A percentile compares a stretch with the other conserved stretches of the same genome.
Evolutionary conservation across 140 eudicot species (phyloP).

Genomic region (Artemisia princeps): DNA sequence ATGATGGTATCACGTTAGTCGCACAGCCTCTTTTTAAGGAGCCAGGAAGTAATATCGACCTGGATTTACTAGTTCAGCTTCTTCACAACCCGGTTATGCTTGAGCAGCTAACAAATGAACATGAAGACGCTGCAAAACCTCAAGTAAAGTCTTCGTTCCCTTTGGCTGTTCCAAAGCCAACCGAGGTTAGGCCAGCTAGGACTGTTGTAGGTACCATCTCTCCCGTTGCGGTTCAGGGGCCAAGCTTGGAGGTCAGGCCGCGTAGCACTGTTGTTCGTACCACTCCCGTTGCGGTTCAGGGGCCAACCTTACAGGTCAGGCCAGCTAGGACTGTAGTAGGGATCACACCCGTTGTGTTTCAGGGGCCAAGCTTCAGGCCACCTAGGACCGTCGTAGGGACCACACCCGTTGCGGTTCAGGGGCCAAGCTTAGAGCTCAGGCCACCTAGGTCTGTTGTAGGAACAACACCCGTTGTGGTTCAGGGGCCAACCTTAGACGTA

Average conservation of each 20-base stretch:
- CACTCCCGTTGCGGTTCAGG: neutral
- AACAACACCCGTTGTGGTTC: neutral
- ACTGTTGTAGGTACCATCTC: no score
- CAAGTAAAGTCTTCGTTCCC: neutral
- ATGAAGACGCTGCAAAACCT: slow-evolving; percentile 8
- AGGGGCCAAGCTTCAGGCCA: neutral
- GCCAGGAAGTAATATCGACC: slow-evolving; percentile 19
- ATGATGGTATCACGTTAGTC: neutral
- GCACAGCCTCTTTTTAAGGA: slow-evolving; percentile 4
- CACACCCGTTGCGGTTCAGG: neutral
- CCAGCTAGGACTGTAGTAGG: neutral
- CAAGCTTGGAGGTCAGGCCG: neutral
- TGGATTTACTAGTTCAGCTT: slow-evolving; percentile 21
- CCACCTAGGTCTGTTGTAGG: neutral
- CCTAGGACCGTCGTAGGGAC: neutral
- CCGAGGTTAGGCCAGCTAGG: no score
- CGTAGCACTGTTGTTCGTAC: neutral
- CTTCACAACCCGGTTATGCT: slow-evolving; percentile 25
- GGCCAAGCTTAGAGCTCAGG: neutral
- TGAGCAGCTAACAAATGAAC: neutral
- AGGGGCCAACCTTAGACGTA: neutral
- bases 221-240: no score
- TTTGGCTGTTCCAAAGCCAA: neutral
- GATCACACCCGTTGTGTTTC: neutral
- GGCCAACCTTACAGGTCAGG: neutral